These are phyloP conservation scores for Asterionellopsis glacialis DNA, from an alignment of 108 stramenopile genomes.

Conservation along the genomic window DNA sequence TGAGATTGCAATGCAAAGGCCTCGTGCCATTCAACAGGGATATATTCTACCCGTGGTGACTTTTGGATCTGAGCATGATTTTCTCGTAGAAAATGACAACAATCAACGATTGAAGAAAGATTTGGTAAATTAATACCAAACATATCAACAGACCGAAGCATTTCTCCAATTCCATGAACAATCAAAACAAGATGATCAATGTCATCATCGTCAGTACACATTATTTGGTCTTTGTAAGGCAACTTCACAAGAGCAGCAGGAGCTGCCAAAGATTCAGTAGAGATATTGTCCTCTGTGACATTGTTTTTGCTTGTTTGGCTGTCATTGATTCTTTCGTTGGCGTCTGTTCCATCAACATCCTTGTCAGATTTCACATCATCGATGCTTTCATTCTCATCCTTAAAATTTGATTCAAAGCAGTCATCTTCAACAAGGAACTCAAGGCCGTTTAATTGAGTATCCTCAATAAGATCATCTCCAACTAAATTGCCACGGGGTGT, in stretches of 20 bases:
- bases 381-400: neutral
- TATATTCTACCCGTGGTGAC: slow-evolving; percentile 48
- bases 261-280: neutral
- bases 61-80: slow-evolving; percentile 34
- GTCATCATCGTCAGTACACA: slow-evolving; percentile 16
- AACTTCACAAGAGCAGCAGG: neutral
- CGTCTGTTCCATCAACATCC: too few relatives aligned
- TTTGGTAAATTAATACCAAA: slow-evolving; percentile 54
- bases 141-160: slow-evolving; percentile 49
- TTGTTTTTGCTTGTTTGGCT: too few relatives aligned
- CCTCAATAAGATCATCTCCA: too few relatives aligned
- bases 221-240: neutral
- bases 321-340: too few relatives aligned
- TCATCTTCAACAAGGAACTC: neutral
- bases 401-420: neutral
- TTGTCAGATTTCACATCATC: neutral
- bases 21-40: slow-evolving; percentile 82
- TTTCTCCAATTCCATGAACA: slow-evolving; percentile 79
- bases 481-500: neutral
- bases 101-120: slow-evolving; percentile 59
- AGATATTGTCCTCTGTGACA: neutral
- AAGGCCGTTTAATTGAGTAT: too few relatives aligned
- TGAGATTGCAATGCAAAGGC: slow-evolving; percentile 50
- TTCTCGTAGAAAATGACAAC: slow-evolving; percentile 54
- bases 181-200: slow-evolving; percentile 69